A percentile compares a stretch with the other conserved stretches of the same genome.
Conservation (phyloP, 108 stramenopile species). For the Stephanodiscus minutulus region DNA sequence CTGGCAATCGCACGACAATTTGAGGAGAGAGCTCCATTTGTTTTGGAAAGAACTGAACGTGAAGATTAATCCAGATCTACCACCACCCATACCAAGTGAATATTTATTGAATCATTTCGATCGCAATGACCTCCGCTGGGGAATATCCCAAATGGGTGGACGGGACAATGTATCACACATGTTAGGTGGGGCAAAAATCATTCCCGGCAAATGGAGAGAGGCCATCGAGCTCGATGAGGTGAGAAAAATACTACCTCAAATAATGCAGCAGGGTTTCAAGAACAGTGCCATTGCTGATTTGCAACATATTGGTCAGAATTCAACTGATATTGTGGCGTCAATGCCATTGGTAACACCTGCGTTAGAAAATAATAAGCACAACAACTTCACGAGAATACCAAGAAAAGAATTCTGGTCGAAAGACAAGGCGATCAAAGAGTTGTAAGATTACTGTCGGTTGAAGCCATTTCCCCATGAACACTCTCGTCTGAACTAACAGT, state of each 20-base stretch:
- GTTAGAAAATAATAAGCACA: too few species aligned
- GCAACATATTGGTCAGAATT: not conserved
- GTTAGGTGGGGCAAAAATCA: constrained; percentile 43
- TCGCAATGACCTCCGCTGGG: constrained; percentile 66
- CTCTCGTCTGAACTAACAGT: not conserved
- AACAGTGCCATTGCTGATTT: not conserved
- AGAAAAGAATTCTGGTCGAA: constrained; percentile 57
- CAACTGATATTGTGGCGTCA: not conserved
- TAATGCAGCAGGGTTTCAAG: not conserved
- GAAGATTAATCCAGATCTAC: constrained; percentile 21
- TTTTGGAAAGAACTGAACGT: constrained; percentile 49
- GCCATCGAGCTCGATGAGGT: constrained; percentile 48
- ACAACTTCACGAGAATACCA: not conserved
- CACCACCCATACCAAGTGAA: constrained; percentile 71
- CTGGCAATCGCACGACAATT: constrained; percentile 56
- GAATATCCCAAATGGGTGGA: constrained; percentile 53
- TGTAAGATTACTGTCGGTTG: constrained; percentile 42
- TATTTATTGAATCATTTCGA: constrained; percentile 58
- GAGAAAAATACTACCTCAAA: constrained; percentile 33
- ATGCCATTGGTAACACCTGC: constrained; percentile 7
- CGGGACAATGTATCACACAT: constrained; percentile 42
- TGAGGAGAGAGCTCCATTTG: constrained; percentile 46
- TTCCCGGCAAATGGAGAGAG: constrained; percentile 70
- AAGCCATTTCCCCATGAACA: not conserved
- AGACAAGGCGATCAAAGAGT: constrained; percentile 38